A percentile compares a stretch with the other conserved stretches of the same genome.
Evolutionary conservation across 2,329 filamentous ascomycete genomes (phyloP).

Genomic region (Plenodomus tracheiphilus): DNA sequence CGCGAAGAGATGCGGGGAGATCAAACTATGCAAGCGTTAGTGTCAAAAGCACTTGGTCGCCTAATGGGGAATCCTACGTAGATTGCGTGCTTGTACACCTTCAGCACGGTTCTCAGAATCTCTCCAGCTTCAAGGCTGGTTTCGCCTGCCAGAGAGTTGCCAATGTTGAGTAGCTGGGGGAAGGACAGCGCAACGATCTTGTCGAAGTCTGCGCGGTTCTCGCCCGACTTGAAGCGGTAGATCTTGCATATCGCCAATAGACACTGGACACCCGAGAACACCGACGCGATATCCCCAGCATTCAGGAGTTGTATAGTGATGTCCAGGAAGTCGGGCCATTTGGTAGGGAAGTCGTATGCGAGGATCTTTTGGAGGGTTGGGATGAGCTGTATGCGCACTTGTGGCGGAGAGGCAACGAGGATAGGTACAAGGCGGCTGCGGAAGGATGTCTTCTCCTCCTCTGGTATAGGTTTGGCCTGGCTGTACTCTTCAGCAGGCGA

Average conservation of each 20-base stretch:
- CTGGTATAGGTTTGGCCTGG: slow-evolving; percentile 74
- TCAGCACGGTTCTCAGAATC: slow-evolving; percentile 93
- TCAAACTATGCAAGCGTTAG: slow-evolving; percentile 68
- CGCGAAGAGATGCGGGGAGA: slow-evolving; percentile 74
- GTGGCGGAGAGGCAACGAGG: slow-evolving; percentile 76
- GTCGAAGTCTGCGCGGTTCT: slow-evolving; percentile 83
- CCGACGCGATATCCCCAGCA: slow-evolving; percentile 80
- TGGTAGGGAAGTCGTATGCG: slow-evolving; percentile 89
- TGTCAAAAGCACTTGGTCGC: neutral
- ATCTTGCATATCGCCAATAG: slow-evolving; percentile 92
- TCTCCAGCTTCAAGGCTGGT: slow-evolving; percentile 92
- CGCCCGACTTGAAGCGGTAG: slow-evolving; percentile 89
- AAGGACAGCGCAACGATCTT: slow-evolving; percentile 92
- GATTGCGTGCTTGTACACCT: slow-evolving; percentile 97
- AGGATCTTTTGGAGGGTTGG: slow-evolving; percentile 95
- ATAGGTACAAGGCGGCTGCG: slow-evolving; percentile 87
- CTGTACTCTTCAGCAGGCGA: slow-evolving; percentile 73
- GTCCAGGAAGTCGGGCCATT: slow-evolving; percentile 93
- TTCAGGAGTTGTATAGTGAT: slow-evolving; percentile 88
- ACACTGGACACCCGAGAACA: slow-evolving; percentile 92
- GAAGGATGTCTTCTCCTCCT: slow-evolving; percentile 86
- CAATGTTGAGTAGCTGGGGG: slow-evolving; percentile 82
- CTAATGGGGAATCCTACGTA: slow-evolving; percentile 65
- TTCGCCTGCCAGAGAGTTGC: slow-evolving; percentile 85
- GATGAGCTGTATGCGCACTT: slow-evolving; percentile 89